A percentile compares a stretch with the other conserved stretches of the same genome.
Evolutionary conservation across 1,139 yeast genomes (phyloP).

Genomic region (Hyphopichia khmerensis): DNA sequence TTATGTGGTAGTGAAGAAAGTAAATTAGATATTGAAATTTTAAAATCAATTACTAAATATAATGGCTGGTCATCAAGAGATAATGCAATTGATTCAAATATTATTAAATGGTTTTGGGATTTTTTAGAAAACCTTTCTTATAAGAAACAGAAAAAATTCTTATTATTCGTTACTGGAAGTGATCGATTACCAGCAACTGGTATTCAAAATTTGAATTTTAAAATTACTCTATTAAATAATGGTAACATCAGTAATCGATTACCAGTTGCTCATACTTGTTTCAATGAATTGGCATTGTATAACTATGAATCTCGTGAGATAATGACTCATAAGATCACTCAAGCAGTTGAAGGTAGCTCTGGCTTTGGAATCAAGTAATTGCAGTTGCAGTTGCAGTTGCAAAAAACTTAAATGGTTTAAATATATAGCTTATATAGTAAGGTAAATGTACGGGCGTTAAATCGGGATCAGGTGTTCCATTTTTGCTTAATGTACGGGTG

Average conservation of each 20-base stretch:
- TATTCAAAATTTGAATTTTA: slow-evolving; percentile 66
- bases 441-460: too few relatives aligned
- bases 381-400: too few relatives aligned
- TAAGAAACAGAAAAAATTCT: slow-evolving; percentile 56
- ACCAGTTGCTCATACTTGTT: slow-evolving; percentile 92
- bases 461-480: too few relatives aligned
- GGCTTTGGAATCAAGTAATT: slow-evolving; percentile 76
- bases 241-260: slow-evolving; percentile 55
- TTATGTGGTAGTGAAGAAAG: slow-evolving; percentile 75
- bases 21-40: slow-evolving; percentile 62
- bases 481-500: too few relatives aligned
- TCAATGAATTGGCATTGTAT: slow-evolving; percentile 80
- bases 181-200: slow-evolving; percentile 95
- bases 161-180: slow-evolving; percentile 84
- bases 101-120: slow-evolving; percentile 85
- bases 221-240: slow-evolving; percentile 47
- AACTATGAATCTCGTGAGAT: slow-evolving; percentile 56
- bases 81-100: slow-evolving; percentile 32
- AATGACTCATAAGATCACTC: slow-evolving; percentile 52
- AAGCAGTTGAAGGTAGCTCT: slow-evolving; percentile 75
- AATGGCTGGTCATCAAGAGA: slow-evolving; percentile 51
- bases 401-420: too few relatives aligned
- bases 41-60: slow-evolving; percentile 73
- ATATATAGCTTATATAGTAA: too few relatives aligned
- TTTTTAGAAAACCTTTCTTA: slow-evolving; percentile 49